Percentiles rank a stretch among this genome's conserved stretches.
These are phyloP conservation scores for Ilex asprella DNA, from an alignment of 257 asterid genomes.

Conservation along the genomic window DNA sequence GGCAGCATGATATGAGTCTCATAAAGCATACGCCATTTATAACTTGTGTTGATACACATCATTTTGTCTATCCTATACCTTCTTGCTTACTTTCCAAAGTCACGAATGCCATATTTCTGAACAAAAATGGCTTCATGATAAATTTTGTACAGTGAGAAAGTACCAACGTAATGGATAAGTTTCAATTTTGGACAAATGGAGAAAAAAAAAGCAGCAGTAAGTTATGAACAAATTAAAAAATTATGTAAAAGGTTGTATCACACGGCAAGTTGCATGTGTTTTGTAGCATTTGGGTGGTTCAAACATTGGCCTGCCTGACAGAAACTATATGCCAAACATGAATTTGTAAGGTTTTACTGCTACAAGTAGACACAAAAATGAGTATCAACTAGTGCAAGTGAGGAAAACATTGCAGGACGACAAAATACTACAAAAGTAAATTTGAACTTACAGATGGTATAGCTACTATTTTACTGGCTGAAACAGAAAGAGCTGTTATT, in stretches of 20 bases:
- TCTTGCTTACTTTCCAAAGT: no score
- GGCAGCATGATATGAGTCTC: no score
- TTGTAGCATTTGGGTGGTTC: not conserved
- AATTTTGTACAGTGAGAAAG: not conserved
- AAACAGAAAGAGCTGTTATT: slow-evolving; percentile 77
- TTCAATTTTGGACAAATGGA: not conserved
- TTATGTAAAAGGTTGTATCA: not conserved
- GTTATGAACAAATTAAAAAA: no score
- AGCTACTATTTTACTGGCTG: slow-evolving; percentile 78
- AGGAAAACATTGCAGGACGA: not conserved
- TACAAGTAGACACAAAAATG: slow-evolving; percentile 1
- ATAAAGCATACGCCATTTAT: no score
- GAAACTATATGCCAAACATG: not conserved
- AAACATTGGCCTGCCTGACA: not conserved
- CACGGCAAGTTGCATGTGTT: not conserved
- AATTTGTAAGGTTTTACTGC: not conserved
- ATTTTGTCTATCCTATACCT: not conserved
- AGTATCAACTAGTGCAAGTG: slow-evolving; percentile 5
- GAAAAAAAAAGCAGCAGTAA: not conserved
- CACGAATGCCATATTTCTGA: not conserved
- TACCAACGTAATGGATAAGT: not conserved
- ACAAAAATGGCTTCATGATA: not conserved
- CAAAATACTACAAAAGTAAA: slow-evolving; percentile 3
- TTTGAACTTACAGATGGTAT: slow-evolving; percentile 66
- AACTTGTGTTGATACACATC: not conserved